Conservation (phyloP, 2,329 filamentous ascomycete species). For the Arthroderma sp. region DNA sequence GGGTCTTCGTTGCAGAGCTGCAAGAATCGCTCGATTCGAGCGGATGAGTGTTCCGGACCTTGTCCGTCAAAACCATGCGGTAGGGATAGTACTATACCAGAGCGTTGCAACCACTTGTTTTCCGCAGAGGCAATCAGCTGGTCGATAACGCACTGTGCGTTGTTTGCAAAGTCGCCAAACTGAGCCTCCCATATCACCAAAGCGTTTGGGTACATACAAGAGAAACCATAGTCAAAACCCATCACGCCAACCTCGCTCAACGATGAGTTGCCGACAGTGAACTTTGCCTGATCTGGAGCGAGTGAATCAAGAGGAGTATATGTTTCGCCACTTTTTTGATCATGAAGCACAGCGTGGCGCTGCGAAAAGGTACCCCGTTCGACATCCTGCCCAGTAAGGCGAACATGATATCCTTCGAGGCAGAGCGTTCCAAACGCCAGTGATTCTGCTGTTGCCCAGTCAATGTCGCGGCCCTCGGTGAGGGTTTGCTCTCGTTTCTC, state of each 20-base stretch:
- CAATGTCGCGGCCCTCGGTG: conserved; percentile 81
- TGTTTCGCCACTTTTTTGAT: conserved; percentile 85
- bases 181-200: conserved; percentile 99
- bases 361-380: conserved; percentile 99
- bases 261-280: conserved; percentile 95
- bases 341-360: conserved; percentile 91
- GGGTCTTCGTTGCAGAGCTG: conserved; percentile 97
- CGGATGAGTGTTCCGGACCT: conserved; percentile 95
- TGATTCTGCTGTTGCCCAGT: conserved; percentile 95
- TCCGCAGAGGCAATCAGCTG: conserved; percentile 97
- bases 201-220: conserved; percentile 87
- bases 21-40: conserved; percentile 90
- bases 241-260: conserved; percentile 61
- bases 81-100: conserved; percentile 87
- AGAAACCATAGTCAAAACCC: conserved; percentile 98
- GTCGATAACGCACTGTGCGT: conserved; percentile 96
- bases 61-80: conserved; percentile 98
- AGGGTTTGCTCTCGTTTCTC: conserved; percentile 81
- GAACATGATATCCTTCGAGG: conserved; percentile 88
- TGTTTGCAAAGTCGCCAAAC: conserved; percentile 99
- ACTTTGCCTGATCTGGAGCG: conserved; percentile 81
- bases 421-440: conserved; percentile 87
- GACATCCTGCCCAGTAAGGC: conserved; percentile 95
- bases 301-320: conserved; percentile 88
- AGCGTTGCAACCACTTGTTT: conserved; percentile 97